phyloP scores from a whole-genome alignment of 345 rosid genomes.

The Populus alba region DNA sequence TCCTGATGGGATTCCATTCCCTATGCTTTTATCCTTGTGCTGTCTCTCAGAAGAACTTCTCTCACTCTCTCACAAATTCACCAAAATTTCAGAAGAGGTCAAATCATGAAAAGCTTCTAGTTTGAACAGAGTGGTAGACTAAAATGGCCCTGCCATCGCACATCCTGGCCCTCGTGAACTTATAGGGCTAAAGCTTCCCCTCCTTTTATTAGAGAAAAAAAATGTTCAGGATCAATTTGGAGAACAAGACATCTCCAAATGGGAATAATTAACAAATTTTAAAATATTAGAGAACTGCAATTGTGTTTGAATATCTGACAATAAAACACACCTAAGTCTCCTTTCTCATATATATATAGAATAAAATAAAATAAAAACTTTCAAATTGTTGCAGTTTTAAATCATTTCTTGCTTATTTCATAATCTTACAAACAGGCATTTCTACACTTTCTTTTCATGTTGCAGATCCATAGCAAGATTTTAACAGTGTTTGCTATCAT shows the following conservation, averaged over 20 bases:
- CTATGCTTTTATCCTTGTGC: not conserved
- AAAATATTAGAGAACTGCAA: not conserved
- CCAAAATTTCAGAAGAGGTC: not conserved
- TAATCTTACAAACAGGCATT: not conserved
- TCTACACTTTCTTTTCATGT: conserved; percentile 6
- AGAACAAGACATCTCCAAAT: not conserved
- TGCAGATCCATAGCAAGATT: conserved; percentile 84
- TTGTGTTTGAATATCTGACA: not conserved
- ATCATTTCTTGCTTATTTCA: not conserved
- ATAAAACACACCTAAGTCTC: not conserved
- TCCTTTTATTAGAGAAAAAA: not conserved
- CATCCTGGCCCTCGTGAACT: not conserved
- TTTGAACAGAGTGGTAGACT: not conserved
- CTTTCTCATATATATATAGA: not conserved
- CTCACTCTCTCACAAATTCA: not conserved
- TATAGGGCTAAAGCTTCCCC: not conserved
- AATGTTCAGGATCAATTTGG: not conserved
- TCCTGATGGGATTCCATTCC: not conserved
- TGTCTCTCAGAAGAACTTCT: not conserved
- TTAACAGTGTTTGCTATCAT: conserved; percentile 69
- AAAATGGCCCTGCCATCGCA: not conserved
- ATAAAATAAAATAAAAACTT: no score
- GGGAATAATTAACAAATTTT: not conserved
- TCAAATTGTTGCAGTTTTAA: not conserved
- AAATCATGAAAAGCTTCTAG: not conserved